These are phyloP conservation scores for Clarkia xantiana DNA, from an alignment of 345 rosid genomes.

Conservation along the genomic window DNA sequence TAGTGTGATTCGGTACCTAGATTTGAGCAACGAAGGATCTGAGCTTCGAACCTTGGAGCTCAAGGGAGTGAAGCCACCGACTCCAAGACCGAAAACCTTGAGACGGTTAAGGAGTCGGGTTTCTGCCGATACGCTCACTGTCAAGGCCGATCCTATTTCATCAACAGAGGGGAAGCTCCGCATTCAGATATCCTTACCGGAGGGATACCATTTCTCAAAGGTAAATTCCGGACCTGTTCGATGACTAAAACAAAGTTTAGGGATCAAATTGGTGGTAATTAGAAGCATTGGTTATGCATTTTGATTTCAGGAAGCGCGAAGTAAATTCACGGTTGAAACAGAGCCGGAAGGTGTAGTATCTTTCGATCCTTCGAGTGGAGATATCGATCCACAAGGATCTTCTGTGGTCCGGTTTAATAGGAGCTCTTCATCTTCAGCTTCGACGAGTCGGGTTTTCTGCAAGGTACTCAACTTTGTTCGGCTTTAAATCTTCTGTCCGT, in stretches of 20 bases:
- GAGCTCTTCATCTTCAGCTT: constrained; percentile 28
- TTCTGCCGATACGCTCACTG: constrained; percentile 49
- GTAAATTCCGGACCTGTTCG: constrained; percentile 11
- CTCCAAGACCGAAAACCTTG: constrained; percentile 39
- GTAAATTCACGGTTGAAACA: constrained; percentile 53
- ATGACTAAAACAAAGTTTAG: no score
- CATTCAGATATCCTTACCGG: constrained; percentile 57
- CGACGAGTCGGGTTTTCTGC: constrained; percentile 60
- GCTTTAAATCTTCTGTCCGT: no score
- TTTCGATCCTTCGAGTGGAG: constrained; percentile 53
- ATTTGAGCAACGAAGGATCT: constrained; percentile 33
- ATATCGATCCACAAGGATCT: constrained; percentile 58
- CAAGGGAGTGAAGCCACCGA: constrained; percentile 70
- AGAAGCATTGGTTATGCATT: not conserved
- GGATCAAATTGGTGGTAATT: no score
- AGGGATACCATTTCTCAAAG: constrained; percentile 83
- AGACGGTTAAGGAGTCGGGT: constrained; percentile 63
- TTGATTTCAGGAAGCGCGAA: constrained; percentile 56
- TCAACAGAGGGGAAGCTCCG: constrained; percentile 49
- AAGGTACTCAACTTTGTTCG: constrained; percentile 28
- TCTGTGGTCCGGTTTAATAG: constrained; percentile 44
- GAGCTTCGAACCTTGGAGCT: constrained; percentile 66
- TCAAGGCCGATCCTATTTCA: constrained; percentile 39
- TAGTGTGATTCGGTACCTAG: constrained; percentile 57
- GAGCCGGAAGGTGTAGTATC: constrained; percentile 56